phyloP scores from a whole-genome alignment of 352 stramenopile genomes.

The Pythium aristosporum region DNA sequence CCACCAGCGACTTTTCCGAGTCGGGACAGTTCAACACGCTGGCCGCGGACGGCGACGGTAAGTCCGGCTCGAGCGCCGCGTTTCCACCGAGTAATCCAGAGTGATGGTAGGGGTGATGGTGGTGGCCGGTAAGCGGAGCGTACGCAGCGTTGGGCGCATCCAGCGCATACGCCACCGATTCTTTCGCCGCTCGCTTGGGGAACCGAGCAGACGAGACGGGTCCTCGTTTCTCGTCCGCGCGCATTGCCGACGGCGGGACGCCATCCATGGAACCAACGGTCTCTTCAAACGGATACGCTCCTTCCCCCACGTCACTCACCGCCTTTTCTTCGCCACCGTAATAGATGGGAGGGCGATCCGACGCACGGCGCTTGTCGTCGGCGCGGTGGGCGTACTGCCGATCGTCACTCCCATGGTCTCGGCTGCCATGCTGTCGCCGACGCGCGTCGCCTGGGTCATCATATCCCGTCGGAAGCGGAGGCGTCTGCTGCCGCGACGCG shows the following conservation, averaged over 20 bases:
- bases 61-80: conserved; percentile 8
- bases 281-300: neutral
- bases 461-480: neutral
- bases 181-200: conserved; percentile 60
- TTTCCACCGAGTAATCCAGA: neutral
- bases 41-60: conserved; percentile 47
- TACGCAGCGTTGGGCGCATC: neutral
- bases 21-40: conserved; percentile 65
- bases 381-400: neutral
- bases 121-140: neutral
- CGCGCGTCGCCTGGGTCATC: neutral
- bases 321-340: conserved; percentile 21
- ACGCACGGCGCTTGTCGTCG: conserved; percentile 9
- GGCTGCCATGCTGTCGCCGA: neutral
- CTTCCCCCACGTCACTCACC: neutral
- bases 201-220: neutral
- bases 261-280: neutral
- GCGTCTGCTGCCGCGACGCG: neutral
- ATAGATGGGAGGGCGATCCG: neutral
- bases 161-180: conserved; percentile 22
- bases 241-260: neutral
- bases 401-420: neutral
- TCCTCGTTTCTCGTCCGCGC: conserved; percentile 16
- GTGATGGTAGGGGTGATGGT: neutral
- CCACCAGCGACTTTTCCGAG: conserved; percentile 69